These are phyloP conservation scores for Batkoa obscura DNA, from an alignment of 371 early-diverging fungal species.

Conservation along the genomic window DNA sequence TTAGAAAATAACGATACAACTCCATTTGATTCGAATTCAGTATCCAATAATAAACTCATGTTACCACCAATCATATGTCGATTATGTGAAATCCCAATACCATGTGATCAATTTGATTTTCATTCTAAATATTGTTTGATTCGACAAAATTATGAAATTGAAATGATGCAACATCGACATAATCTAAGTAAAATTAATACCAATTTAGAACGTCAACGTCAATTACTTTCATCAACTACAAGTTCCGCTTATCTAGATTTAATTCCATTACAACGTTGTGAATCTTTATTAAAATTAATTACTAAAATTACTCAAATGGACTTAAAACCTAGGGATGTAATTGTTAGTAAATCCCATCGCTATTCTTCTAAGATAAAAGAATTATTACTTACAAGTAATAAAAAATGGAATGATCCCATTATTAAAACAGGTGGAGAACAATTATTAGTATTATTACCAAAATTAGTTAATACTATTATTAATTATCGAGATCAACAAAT, in stretches of 20 bases:
- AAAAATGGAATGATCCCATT: not conserved
- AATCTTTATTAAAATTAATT: not conserved
- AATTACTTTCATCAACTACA: not conserved
- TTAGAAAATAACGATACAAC: too few species aligned
- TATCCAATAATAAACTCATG: not conserved
- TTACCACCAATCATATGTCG: conserved; percentile 26
- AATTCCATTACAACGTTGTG: not conserved
- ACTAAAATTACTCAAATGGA: not conserved
- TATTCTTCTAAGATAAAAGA: not conserved
- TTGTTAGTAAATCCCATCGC: not conserved
- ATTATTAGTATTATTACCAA: not conserved
- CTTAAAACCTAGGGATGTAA: not conserved
- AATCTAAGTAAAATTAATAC: not conserved
- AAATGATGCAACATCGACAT: not conserved
- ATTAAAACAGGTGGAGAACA: not conserved
- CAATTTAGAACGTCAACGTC: not conserved
- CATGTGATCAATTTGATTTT: conserved; percentile 22
- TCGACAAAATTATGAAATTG: conserved; percentile 14
- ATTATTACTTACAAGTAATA: not conserved
- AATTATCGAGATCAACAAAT: not conserved
- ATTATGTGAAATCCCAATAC: conserved; percentile 42
- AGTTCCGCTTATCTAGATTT: not conserved
- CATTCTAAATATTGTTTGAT: conserved; percentile 39
- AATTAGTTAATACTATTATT: not conserved
- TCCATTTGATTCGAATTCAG: not conserved